These are phyloP conservation scores for Emiliania huxleyi DNA, from an alignment of 78 protist species.

Conservation along the genomic window DNA sequence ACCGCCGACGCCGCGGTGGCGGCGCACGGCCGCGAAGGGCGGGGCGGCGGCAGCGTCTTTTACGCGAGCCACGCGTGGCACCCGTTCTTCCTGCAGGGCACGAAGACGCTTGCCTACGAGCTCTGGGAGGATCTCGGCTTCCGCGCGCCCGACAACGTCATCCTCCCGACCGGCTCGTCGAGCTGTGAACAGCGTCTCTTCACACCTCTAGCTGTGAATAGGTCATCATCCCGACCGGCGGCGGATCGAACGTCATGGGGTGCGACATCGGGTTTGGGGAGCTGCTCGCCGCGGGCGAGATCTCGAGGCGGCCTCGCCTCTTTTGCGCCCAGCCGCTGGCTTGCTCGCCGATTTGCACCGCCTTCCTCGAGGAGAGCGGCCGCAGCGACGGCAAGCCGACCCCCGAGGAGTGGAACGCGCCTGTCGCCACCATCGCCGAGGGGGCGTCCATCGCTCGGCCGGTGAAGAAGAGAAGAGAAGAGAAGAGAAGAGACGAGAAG, in stretches of 20 bases:
- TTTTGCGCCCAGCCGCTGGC: neutral
- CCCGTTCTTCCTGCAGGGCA: constrained; percentile 24
- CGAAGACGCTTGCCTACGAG: constrained; percentile 26
- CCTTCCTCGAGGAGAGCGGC: neutral
- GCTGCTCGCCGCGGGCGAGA: constrained; percentile 12
- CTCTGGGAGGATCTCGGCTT: constrained; percentile 33
- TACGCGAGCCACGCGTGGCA: constrained; percentile 29
- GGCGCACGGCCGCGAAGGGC: neutral
- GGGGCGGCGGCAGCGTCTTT: neutral
- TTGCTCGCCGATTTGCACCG: neutral
- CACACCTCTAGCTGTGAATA: no score
- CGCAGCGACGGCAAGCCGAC: neutral
- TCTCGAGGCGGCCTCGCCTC: neutral
- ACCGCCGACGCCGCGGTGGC: constrained; percentile 11
- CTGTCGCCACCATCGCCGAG: neutral
- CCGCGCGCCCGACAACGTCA: constrained; percentile 9
- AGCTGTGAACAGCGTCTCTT: no score
- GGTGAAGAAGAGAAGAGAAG: no score
- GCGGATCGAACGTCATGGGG: neutral
- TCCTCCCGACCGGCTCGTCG: no score
- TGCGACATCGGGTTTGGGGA: neutral
- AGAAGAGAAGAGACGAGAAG: no score
- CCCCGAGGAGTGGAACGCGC: neutral
- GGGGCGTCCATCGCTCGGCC: neutral
- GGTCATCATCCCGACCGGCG: neutral